A percentile compares a stretch with the other conserved stretches of the same genome.
phyloP scores from a whole-genome alignment of 257 asterid species.

The Solanum lycopersicoides region DNA sequence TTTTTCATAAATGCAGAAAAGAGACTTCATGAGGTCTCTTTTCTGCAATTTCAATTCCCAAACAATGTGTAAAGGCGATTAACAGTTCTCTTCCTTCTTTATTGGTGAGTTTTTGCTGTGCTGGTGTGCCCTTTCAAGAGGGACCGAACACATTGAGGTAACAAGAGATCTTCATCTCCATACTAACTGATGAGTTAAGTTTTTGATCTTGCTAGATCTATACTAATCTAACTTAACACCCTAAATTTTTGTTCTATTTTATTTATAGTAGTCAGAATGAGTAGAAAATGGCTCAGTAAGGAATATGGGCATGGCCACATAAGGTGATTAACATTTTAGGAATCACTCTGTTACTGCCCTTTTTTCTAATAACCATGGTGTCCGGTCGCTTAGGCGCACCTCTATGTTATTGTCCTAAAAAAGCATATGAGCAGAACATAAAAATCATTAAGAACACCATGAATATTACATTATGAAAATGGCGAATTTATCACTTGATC shows the following conservation, averaged over 20 bases:
- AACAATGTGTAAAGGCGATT: not conserved
- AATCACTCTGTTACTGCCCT: not conserved
- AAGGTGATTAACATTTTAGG: not conserved
- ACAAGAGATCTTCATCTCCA: not conserved
- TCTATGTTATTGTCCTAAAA: not conserved
- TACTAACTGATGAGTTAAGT: not conserved
- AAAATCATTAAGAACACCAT: not conserved
- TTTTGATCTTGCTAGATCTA: not conserved
- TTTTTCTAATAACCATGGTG: not conserved
- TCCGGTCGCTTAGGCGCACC: not conserved
- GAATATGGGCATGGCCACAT: not conserved
- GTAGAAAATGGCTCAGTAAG: not conserved
- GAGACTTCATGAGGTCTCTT: not conserved
- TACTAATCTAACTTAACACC: not conserved
- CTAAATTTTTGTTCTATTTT: not conserved
- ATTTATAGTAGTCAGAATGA: not conserved
- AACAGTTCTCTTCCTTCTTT: not conserved
- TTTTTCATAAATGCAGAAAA: not conserved
- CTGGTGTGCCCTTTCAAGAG: not conserved
- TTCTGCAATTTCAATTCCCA: not conserved
- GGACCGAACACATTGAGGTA: not conserved
- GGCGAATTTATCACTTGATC: not conserved
- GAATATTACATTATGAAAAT: not conserved
- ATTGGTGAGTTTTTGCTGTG: not conserved
- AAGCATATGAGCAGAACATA: not conserved